phyloP scores from a whole-genome alignment of 2,329 filamentous ascomycete species.

The Alternaria solani region DNA sequence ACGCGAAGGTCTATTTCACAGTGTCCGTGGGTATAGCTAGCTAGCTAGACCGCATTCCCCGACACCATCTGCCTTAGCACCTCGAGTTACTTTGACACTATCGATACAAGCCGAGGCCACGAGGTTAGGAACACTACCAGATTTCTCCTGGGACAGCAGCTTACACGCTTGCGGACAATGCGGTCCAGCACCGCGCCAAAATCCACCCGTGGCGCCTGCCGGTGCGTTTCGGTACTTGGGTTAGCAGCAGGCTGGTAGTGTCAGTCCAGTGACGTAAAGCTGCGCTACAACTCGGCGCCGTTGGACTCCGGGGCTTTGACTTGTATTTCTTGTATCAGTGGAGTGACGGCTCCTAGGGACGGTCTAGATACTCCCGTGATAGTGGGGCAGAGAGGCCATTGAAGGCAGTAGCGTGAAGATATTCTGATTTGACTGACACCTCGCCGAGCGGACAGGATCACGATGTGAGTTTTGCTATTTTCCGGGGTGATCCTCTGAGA shows the following conservation, averaged over 20 bases:
- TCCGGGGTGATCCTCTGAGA: background rate
- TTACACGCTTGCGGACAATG: background rate
- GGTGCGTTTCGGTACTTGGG: slow-evolving; percentile 7
- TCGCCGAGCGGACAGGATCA: background rate
- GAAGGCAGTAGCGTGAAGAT: background rate
- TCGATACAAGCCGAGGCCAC: background rate
- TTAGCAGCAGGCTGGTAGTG: background rate
- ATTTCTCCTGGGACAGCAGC: background rate
- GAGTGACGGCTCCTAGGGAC: background rate
- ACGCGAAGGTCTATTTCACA: background rate
- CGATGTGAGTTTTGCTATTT: background rate
- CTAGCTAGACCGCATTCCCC: background rate
- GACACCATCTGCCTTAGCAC: background rate
- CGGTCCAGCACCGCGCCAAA: background rate
- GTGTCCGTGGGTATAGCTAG: background rate
- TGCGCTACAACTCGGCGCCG: background rate
- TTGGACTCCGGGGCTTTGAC: background rate
- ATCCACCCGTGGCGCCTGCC: background rate
- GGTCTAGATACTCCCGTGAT: slow-evolving; percentile 3
- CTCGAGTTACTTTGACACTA: background rate
- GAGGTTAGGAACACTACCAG: background rate
- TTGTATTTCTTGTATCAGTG: background rate
- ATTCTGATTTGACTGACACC: background rate
- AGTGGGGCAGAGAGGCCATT: background rate
- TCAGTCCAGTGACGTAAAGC: background rate